phyloP scores from a whole-genome alignment of 768 basidiomycete species.

The Cystoderma amianthinum region DNA sequence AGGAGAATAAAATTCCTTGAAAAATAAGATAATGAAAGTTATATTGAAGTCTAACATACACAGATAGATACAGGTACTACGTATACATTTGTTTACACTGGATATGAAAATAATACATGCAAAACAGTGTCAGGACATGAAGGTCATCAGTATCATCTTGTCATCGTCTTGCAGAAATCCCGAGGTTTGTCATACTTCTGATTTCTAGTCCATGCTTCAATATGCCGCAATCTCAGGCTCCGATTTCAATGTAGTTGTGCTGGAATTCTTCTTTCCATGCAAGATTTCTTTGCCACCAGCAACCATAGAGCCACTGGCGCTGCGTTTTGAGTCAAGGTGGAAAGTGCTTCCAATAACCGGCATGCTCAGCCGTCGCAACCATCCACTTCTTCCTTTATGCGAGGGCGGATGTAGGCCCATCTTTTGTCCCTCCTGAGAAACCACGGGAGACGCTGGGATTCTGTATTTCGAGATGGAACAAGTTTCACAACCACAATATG shows the following conservation, averaged over 20 bases:
- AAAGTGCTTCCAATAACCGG: constrained; percentile 58
- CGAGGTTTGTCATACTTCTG: constrained; percentile 46
- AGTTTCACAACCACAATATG: constrained; percentile 59
- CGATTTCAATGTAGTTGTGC: constrained; percentile 29
- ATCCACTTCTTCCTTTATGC: constrained; percentile 50
- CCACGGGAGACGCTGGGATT: constrained; percentile 15
- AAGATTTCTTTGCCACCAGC: constrained; percentile 19
- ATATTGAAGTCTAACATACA: too few species aligned
- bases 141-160: constrained; percentile 1
- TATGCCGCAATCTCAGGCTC: constrained; percentile 33
- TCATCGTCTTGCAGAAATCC: constrained; percentile 27
- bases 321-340: constrained; percentile 40
- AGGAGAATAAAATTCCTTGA: too few species aligned
- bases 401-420: constrained; percentile 18
- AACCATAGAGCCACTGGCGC: constrained; percentile 13
- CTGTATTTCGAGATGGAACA: constrained; percentile 59
- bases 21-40: too few species aligned
- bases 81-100: background rate
- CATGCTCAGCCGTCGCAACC: constrained; percentile 78
- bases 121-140: background rate
- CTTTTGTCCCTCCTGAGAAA: too few species aligned
- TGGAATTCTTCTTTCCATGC: constrained; percentile 45
- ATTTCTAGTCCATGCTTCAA: constrained; percentile 36
- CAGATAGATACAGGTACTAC: too few species aligned
- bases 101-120: background rate